Evolutionary conservation across 768 basidiomycete genomes (phyloP).

Genomic region (Kwoniella europaea): DNA sequence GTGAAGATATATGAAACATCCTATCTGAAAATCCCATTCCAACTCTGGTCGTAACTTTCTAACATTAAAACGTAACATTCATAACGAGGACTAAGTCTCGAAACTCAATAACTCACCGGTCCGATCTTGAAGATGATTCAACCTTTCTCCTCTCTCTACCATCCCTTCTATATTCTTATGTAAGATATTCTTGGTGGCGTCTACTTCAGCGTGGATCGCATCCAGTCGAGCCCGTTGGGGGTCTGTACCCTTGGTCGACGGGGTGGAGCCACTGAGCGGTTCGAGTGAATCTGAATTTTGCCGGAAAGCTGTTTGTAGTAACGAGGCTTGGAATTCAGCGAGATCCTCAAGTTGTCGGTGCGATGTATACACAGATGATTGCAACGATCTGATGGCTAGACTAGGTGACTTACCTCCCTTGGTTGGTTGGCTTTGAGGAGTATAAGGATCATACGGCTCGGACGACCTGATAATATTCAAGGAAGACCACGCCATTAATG

Average conservation of each 20-base stretch:
- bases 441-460: slow-evolving; percentile 5
- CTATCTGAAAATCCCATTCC: too few species aligned
- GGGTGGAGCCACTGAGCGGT: not conserved
- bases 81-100: too few species aligned
- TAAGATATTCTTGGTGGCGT: slow-evolving; percentile 19
- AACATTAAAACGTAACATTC: too few species aligned
- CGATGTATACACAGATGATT: too few species aligned
- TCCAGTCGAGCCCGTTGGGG: slow-evolving; percentile 25
- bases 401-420: not conserved
- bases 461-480: not conserved
- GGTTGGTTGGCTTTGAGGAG: not conserved
- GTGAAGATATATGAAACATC: too few species aligned
- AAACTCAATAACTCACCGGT: slow-evolving; percentile 26
- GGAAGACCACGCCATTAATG: too few species aligned
- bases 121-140: slow-evolving; percentile 35
- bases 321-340: too few species aligned
- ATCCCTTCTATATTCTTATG: slow-evolving; percentile 34
- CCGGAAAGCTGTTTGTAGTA: not conserved
- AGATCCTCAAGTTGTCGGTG: too few species aligned
- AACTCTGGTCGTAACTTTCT: too few species aligned
- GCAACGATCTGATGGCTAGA: too few species aligned
- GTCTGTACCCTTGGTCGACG: not conserved
- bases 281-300: not conserved
- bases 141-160: slow-evolving; percentile 30
- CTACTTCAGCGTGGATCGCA: slow-evolving; percentile 22